Conservation (phyloP, 2,329 filamentous ascomycete genomes). For the Colletotrichum eleusines region DNA sequence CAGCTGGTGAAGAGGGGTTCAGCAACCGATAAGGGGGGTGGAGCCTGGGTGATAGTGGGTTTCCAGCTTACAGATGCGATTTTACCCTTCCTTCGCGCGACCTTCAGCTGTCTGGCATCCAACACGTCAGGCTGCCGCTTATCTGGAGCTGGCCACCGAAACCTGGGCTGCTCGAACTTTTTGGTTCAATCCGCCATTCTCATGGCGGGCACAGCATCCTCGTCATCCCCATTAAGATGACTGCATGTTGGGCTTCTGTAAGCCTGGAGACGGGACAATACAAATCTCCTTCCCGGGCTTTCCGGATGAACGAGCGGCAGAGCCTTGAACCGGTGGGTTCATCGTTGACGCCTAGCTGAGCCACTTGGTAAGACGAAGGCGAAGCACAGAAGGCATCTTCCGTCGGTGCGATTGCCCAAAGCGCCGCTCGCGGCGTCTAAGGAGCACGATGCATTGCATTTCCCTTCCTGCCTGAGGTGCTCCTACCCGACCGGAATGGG, state of each 20-base stretch:
- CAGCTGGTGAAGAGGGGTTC: not conserved
- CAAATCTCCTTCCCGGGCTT: conserved; percentile 9
- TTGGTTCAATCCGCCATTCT: not conserved
- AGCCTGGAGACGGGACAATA: not conserved
- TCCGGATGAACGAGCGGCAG: conserved; percentile 17
- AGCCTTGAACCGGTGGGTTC: not conserved
- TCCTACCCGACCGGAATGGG: not conserved
- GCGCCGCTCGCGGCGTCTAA: not conserved
- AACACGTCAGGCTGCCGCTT: not conserved
- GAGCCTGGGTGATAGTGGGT: not conserved
- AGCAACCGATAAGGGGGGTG: not conserved
- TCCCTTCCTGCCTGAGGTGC: not conserved
- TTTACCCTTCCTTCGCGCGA: not conserved
- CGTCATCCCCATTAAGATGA: conserved; percentile 4
- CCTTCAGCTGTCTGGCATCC: not conserved
- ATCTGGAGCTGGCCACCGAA: not conserved
- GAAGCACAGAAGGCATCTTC: not conserved
- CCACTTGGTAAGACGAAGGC: not conserved
- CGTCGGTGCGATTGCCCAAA: conserved; percentile 8
- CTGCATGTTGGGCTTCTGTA: not conserved
- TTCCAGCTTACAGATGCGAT: not conserved
- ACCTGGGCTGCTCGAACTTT: conserved; percentile 12
- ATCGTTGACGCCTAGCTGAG: not conserved
- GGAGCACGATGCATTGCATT: not conserved
- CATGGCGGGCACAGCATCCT: not conserved